These are phyloP conservation scores for Ceratocystis alfenasii DNA, from an alignment of 2,329 filamentous ascomycete species.

Conservation along the genomic window DNA sequence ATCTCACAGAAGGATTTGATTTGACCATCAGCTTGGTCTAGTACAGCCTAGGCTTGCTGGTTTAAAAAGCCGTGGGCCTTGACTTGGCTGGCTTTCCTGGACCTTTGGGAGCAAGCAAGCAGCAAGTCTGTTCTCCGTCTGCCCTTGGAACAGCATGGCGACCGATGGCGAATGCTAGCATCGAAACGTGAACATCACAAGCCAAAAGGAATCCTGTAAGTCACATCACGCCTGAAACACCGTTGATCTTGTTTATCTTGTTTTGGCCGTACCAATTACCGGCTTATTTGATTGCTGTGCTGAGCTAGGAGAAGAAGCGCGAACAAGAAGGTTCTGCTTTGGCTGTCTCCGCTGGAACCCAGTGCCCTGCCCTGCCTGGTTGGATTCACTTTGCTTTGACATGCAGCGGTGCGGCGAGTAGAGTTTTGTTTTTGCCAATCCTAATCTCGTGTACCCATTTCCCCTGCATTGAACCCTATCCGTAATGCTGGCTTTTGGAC, in stretches of 20 bases:
- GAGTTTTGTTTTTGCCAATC: slow-evolving; percentile 12
- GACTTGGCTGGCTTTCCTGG: too few species aligned
- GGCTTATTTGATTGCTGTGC: not conserved
- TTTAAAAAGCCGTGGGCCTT: too few species aligned
- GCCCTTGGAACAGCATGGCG: not conserved
- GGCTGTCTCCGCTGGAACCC: not conserved
- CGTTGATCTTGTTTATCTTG: slow-evolving; percentile 6
- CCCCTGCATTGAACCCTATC: not conserved
- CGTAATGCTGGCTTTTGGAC: not conserved
- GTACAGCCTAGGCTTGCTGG: too few species aligned
- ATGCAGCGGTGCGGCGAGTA: not conserved
- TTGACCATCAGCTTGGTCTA: not conserved
- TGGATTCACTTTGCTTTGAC: not conserved
- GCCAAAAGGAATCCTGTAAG: not conserved
- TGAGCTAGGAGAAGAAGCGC: not conserved
- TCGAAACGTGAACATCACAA: not conserved
- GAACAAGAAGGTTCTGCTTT: not conserved
- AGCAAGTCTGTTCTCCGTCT: too few species aligned
- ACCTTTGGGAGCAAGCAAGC: too few species aligned
- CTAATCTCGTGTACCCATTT: not conserved
- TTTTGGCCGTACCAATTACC: not conserved
- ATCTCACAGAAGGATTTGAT: not conserved
- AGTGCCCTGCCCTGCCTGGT: not conserved
- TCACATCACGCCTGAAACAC: not conserved
- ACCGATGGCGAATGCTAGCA: not conserved